A percentile compares a stretch with the other conserved stretches of the same genome.
Evolutionary conservation across 2,329 filamentous ascomycete species (phyloP).

Genomic region (Fusarium veterinarium): DNA sequence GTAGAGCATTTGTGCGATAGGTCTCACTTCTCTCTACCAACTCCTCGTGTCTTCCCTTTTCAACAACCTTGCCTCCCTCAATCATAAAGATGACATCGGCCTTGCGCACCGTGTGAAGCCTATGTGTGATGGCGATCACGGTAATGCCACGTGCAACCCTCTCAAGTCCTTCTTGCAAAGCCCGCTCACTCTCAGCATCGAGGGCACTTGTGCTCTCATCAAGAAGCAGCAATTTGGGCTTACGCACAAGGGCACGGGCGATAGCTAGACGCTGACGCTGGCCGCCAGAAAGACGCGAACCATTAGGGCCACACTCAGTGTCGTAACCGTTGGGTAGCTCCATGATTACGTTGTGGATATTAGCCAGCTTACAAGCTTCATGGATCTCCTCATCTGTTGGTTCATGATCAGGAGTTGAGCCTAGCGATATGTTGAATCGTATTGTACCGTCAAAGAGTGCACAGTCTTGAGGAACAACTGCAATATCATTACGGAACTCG

Average conservation of each 20-base stretch:
- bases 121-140: constrained; percentile 68
- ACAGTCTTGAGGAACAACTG: constrained; percentile 68
- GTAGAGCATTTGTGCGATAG: constrained; percentile 63
- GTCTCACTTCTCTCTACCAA: constrained; percentile 63
- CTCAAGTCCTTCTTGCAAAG: constrained; percentile 75
- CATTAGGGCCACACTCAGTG: constrained; percentile 76
- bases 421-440: constrained; percentile 66
- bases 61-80: constrained; percentile 63
- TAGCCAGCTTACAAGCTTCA: constrained; percentile 73
- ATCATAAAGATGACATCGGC: constrained; percentile 70
- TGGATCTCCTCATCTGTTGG: constrained; percentile 71
- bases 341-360: constrained; percentile 76
- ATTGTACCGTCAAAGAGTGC: constrained; percentile 69
- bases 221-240: constrained; percentile 78
- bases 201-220: constrained; percentile 86
- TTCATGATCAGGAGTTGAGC: constrained; percentile 64
- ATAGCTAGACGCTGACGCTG: constrained; percentile 84
- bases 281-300: constrained; percentile 79
- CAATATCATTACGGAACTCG: constrained; percentile 63
- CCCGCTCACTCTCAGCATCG: constrained; percentile 74
- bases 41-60: constrained; percentile 65
- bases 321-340: constrained; percentile 73
- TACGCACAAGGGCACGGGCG: constrained; percentile 78
- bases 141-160: constrained; percentile 64
- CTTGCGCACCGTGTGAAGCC: constrained; percentile 66